Evolutionary conservation across 148 eudicot genomes (phyloP).

Genomic region (Camellia sinensis): DNA sequence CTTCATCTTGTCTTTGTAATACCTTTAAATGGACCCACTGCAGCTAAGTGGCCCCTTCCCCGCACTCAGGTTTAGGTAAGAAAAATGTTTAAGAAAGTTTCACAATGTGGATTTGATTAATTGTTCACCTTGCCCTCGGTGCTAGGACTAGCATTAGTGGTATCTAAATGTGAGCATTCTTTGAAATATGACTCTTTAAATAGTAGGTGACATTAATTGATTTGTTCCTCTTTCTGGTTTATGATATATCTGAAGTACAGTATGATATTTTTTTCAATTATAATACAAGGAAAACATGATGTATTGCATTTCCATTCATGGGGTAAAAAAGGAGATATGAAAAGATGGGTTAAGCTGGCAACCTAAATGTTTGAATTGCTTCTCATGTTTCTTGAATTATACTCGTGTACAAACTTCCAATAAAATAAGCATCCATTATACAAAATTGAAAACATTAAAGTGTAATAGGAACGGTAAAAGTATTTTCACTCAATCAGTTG

Average conservation of each 20-base stretch:
- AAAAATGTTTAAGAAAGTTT: too few species aligned
- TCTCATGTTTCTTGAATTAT: neutral
- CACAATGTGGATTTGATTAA: too few species aligned
- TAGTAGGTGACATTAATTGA: neutral
- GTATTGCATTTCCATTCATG: too few species aligned
- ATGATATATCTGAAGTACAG: neutral
- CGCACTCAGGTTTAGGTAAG: too few species aligned
- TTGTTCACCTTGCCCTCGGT: too few species aligned
- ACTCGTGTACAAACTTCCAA: neutral
- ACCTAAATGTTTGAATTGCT: neutral
- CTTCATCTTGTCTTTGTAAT: neutral
- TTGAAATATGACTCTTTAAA: too few species aligned
- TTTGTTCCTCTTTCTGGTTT: neutral
- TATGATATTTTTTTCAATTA: neutral
- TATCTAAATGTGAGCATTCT: too few species aligned
- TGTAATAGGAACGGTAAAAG: neutral
- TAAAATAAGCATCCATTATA: neutral
- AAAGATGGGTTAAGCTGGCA: neutral
- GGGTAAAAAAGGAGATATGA: neutral
- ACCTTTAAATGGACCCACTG: neutral
- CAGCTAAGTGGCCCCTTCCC: neutral
- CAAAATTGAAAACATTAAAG: neutral
- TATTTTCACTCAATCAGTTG: neutral
- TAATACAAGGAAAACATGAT: neutral
- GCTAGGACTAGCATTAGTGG: too few species aligned